Base-by-base conservation (phyloP, 2,329 filamentous ascomycete genomes). In the Colletotrichum sp. region DNA sequence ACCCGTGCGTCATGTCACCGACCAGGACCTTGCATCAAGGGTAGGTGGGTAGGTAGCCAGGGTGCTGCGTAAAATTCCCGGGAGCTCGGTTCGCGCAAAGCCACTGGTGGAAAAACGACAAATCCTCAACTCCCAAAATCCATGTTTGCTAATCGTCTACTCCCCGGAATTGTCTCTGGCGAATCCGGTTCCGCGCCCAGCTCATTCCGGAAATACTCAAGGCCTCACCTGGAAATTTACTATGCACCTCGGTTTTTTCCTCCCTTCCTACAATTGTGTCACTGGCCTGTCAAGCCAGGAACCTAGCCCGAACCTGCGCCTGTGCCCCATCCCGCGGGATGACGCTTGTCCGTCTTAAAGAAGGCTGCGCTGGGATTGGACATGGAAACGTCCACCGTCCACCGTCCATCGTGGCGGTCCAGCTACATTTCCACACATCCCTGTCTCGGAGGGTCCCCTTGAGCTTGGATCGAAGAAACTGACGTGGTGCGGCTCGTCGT, bases 161-260 rank as follows among this genome's bases (percentile, higher is more conserved):
- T 36, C 24, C 12, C 72, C 66, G 59, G 43, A 63, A 57, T 26
- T 32, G 39, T 39, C 24, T 55, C 10, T 55, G 64, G 60, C 55
- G 69, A 68, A 72, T 61, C 64, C 64, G 64, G 48, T 10, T 24
- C 68, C 59, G 32, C 32, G 24, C 7, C 34, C 34, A 52, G 18
- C 66, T 48, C 32, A 52, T 28, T 64, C 57, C 66, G 71, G 71
- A 74, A 74, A 74, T 65, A 52, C 24, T 10, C 63, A 59, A 34
- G 21, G 28, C 21, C 67, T 43, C 55, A 66, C 26, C 55, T 61
- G 55, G 32, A 69, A 21, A 14, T 59, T 34, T 8, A 32, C 64
- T 36, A 67, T 75, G 72, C 72, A 75, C 34, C 72, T 75, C 72
- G 72, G 72, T 71, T 28, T 72, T 75, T 43, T 30, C 21, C 34